A percentile compares a stretch with the other conserved stretches of the same genome.
Evolutionary conservation across 768 basidiomycete genomes (phyloP).

Genomic region (Trametes cubensis): DNA sequence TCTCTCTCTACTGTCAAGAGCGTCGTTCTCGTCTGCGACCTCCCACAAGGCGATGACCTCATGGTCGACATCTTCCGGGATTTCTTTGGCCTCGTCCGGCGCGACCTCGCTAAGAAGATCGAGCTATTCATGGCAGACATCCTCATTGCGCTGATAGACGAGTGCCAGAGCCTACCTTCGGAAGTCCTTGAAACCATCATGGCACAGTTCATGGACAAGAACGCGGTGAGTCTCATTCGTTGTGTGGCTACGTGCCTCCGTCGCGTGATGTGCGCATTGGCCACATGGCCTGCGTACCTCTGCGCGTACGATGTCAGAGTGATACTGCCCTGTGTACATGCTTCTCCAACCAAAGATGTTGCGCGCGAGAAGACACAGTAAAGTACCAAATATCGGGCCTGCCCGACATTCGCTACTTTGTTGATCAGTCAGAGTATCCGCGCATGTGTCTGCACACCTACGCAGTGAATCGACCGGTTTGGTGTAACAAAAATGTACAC

Average conservation of each 20-base stretch:
- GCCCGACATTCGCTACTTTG: too few relatives aligned
- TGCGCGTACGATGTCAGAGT: too few relatives aligned
- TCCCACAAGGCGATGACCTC: constrained; percentile 84
- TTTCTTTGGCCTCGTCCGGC: constrained; percentile 79
- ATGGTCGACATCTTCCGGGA: constrained; percentile 82
- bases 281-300: neutral
- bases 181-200: constrained; percentile 82
- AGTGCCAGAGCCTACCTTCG: constrained; percentile 72
- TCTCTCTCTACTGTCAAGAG: constrained; percentile 93
- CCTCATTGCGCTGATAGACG: constrained; percentile 86
- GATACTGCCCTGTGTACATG: too few relatives aligned
- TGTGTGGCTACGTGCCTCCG: neutral
- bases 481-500: too few relatives aligned
- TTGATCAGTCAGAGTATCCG: too few relatives aligned
- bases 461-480: too few relatives aligned
- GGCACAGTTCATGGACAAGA: constrained; percentile 83
- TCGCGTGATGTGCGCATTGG: neutral
- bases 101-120: constrained; percentile 76
- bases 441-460: too few relatives aligned
- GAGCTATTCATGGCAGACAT: constrained; percentile 89
- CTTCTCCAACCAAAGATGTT: too few relatives aligned
- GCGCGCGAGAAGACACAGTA: too few relatives aligned
- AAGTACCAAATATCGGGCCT: too few relatives aligned
- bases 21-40: constrained; percentile 90
- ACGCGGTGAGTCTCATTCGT: constrained; percentile 51